Conservation (phyloP, 129 eudicot genomes). For the Artemisia tridentata region DNA sequence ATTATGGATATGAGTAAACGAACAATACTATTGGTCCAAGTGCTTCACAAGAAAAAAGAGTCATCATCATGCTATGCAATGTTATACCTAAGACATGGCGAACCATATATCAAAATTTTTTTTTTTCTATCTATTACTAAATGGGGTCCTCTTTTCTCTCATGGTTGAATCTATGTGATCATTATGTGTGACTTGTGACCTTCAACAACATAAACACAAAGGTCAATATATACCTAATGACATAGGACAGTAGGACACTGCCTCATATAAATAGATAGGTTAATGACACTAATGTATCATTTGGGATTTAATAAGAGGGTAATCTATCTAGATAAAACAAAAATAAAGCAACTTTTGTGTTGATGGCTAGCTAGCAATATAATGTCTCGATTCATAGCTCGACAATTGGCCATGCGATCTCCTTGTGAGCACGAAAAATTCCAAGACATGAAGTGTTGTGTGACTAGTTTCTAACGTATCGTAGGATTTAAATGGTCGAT, state of each 20-base stretch:
- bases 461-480: too few species aligned
- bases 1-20: too few species aligned
- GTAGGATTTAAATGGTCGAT: too few species aligned
- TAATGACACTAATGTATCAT: neutral
- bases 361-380: too few species aligned
- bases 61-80: neutral
- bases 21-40: neutral
- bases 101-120: neutral
- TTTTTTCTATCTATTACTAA: neutral
- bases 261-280: slow-evolving; percentile 2
- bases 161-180: slow-evolving; percentile 16
- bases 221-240: slow-evolving; percentile 32
- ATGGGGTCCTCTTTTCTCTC: slow-evolving; percentile 3
- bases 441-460: too few species aligned
- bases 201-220: slow-evolving; percentile 18
- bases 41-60: neutral
- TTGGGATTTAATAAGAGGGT: neutral
- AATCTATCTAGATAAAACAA: neutral
- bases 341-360: too few species aligned
- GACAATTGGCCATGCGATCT: too few species aligned
- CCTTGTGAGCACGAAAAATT: too few species aligned
- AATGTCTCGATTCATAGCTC: too few species aligned
- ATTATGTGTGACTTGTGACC: slow-evolving; percentile 16
- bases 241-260: slow-evolving; percentile 2
- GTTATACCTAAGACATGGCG: neutral